Conservation (phyloP, 306 rosid species). For the Vigna hirtella region DNA sequence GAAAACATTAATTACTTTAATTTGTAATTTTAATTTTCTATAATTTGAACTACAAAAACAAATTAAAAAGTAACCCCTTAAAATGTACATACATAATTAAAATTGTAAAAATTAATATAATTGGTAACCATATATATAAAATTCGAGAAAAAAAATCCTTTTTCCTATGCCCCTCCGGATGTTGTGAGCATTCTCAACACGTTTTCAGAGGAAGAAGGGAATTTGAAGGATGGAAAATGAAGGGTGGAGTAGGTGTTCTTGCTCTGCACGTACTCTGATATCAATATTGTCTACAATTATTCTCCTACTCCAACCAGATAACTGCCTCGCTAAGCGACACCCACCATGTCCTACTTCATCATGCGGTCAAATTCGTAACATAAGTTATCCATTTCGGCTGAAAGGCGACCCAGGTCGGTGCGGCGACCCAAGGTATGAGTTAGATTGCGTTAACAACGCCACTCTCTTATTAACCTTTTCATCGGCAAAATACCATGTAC, state of each 20-base stretch:
- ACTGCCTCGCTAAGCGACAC: neutral
- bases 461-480: neutral
- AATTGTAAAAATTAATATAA: no score
- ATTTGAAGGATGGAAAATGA: slow-evolving; percentile 4
- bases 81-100: no score
- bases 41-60: no score
- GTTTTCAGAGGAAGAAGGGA: no score
- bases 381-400: neutral
- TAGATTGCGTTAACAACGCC: slow-evolving; percentile 41
- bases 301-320: neutral
- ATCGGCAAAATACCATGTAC: slow-evolving; percentile 5
- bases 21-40: no score
- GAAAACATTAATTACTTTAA: no score
- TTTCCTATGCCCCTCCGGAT: no score
- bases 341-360: neutral
- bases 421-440: neutral
- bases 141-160: no score
- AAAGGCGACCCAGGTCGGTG: neutral
- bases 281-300: neutral
- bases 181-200: no score
- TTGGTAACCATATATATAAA: no score
- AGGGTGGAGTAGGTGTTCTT: neutral
- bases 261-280: neutral
- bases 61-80: no score
- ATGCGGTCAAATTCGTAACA: neutral